Evolutionary conservation across 805 yeast species (phyloP), one percentile per base, ranked within the genome.

Genomic region (Naumovozyma dairenensis): DNA sequence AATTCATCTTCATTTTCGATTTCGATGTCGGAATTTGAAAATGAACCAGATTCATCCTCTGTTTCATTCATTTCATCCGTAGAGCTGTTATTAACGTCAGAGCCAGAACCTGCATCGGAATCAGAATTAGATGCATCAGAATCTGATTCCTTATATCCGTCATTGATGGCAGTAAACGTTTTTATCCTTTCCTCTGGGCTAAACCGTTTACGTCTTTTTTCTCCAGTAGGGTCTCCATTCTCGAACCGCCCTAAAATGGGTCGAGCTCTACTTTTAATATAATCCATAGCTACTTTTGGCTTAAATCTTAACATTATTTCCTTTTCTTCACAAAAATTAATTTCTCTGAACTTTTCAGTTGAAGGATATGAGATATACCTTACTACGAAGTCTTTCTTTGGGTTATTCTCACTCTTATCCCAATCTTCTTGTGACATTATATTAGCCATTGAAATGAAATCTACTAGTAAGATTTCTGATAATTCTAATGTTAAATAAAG

Each of bases 401-500:
- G 16, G 10, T 20, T 32, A 4, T 31, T 19, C 5, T 34, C 32
- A 2, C 16, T 6, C 4, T 26, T 22, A 9, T 17, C 3, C 42
- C 42, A 65, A 13, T 64, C 62, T 1, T 47, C 31, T 5, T 45
- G 34, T 1, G 69, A 63, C 7, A 71, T 38, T 0, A 77, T 67
- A 12, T 48, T 57, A 7, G 70, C 72, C 29, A 58, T 58, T 5
- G 54, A 61, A 2, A 70, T 40, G 12, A 76, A 58, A 29, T 69
- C 61, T 1, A 36, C 32, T 2, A 73, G 48, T 9, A 46, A 40
- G 6, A 77, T 45, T 21, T 65, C 64, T 3, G 60, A 64, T 14
- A 59, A 34, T 12, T 66, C 63, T 3, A 78, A 61, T 0, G 80
- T 67, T n/a, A 77, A 44, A 42, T 69, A 71, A 4, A 77, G 28